Evolutionary conservation across 2,329 filamentous ascomycete genomes (phyloP).

Genomic region (Colletotrichum simmondsii): DNA sequence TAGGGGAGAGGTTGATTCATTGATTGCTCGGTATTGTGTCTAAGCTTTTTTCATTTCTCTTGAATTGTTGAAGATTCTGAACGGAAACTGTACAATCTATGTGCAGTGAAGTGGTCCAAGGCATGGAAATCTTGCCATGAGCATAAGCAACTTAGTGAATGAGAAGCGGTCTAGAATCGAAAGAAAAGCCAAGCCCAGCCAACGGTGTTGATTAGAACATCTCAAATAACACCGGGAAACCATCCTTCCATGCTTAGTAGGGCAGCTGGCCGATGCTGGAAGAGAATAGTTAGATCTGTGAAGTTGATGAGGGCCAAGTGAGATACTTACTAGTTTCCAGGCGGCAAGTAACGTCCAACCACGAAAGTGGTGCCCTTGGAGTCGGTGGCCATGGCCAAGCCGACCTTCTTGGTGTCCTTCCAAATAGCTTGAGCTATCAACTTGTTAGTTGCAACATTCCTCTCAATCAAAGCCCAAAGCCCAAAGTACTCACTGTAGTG

Average conservation of each 20-base stretch:
- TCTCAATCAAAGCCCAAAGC: no score
- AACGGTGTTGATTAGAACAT: background rate
- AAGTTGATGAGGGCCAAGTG: background rate
- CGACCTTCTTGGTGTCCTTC: background rate
- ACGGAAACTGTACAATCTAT: background rate
- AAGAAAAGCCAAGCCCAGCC: background rate
- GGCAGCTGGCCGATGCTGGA: background rate
- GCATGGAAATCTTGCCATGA: background rate
- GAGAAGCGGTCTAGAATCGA: background rate
- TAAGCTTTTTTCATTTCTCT: background rate
- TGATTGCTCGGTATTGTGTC: background rate
- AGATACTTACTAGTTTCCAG: slow-evolving; percentile 6
- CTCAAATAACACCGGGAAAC: background rate
- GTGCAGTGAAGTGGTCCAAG: background rate
- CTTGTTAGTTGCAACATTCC: background rate
- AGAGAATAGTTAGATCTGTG: background rate
- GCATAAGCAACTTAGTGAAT: background rate
- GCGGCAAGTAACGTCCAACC: slow-evolving; percentile 7
- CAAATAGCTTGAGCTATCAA: slow-evolving; percentile 7
- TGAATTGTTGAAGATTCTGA: background rate
- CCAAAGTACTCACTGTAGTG: slow-evolving; percentile 10
- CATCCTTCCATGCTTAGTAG: background rate
- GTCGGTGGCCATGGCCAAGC: background rate
- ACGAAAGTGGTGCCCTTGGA: background rate
- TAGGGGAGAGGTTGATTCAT: no score